Percentiles rank a stretch among this genome's conserved stretches.
phyloP scores from a whole-genome alignment of 371 early-diverging fungal genomes.

The Mortierella sp. region DNA sequence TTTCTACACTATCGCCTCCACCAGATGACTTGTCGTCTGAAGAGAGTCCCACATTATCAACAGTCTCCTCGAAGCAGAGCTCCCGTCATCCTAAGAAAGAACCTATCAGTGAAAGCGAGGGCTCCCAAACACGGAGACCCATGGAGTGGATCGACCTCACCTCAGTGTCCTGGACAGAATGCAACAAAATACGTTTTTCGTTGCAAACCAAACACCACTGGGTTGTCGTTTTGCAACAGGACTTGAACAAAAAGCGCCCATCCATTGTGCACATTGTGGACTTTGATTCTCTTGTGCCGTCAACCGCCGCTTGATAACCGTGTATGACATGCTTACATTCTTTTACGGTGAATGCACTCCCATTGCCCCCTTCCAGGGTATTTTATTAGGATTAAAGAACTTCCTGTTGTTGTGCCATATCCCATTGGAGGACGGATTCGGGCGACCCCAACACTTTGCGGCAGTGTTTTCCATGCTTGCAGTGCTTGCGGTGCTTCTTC shows the following conservation, averaged over 20 bases:
- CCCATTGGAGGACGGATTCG: neutral
- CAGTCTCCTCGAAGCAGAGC: neutral
- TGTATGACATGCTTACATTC: no score
- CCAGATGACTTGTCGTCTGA: constrained; percentile 8
- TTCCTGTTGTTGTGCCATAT: constrained; percentile 10
- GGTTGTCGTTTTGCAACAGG: constrained; percentile 28
- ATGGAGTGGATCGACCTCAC: constrained; percentile 37
- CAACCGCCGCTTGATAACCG: neutral
- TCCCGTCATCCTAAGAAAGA: neutral
- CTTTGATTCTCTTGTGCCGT: constrained; percentile 12
- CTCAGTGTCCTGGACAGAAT: constrained; percentile 28
- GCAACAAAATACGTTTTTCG: constrained; percentile 22
- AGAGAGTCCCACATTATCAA: neutral
- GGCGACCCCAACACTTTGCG: constrained; percentile 9
- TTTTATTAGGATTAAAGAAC: no score
- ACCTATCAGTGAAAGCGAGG: neutral
- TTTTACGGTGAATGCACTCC: no score
- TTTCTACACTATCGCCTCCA: constrained; percentile 26
- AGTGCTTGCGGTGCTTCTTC: neutral
- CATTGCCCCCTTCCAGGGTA: no score
- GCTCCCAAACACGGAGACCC: constrained; percentile 3
- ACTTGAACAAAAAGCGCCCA: neutral
- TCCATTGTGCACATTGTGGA: constrained; percentile 34
- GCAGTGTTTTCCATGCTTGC: neutral
- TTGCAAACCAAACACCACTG: constrained; percentile 25